Base-by-base conservation (phyloP, 2,329 filamentous ascomycete species). In the Cryoendolithus antarcticus region DNA sequence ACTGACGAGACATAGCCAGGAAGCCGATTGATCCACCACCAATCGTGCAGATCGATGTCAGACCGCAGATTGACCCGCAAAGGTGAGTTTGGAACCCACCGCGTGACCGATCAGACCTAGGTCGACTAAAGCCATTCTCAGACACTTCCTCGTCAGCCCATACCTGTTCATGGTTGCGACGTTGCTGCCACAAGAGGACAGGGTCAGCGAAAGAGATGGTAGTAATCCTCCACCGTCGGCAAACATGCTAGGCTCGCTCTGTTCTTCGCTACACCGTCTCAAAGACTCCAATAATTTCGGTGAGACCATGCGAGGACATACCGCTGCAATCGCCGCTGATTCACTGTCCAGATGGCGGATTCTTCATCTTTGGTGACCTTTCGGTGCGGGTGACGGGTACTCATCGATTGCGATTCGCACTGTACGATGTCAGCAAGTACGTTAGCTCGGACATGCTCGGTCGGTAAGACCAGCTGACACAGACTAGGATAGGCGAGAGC, bases 351-450 rank as follows among this genome's bases (percentile, higher is more conserved):
- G 84, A 91, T 59, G 82, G 82, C 8, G 85, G 80, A 1, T 93
- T 86, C 62, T 93, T 93, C 54, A 80, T 93, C n/a, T 93, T 93
- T 60, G 82, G 82, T 4, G 86, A 94, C 59, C 67, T 94, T 13
- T 91, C 84, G 0, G 77, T 89, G 44, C 81, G 81, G 55, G 67
- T 77, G 15, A 75, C 82, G 51, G 86, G 86, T 24, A 69, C 67
- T 12, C 89, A 78, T 55, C 71, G 79, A 29, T 69, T 94, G 30
- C 73, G 77, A 40, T 93, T 94, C 56, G 80, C 75, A 35, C 69
- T 93, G 9, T 88, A 81, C 59, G 82, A 88, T 31, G 39, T 41
- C 33, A 41, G 39, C 50, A 74, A 72, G 69, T 75, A 59, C 50
- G 68, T 57, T 15, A 21, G 39, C 30, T 27, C 24, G 24, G 24